These are phyloP conservation scores for Musa beccarii DNA, from an alignment of 176 grass and related monocot genomes.

Conservation along the genomic window DNA sequence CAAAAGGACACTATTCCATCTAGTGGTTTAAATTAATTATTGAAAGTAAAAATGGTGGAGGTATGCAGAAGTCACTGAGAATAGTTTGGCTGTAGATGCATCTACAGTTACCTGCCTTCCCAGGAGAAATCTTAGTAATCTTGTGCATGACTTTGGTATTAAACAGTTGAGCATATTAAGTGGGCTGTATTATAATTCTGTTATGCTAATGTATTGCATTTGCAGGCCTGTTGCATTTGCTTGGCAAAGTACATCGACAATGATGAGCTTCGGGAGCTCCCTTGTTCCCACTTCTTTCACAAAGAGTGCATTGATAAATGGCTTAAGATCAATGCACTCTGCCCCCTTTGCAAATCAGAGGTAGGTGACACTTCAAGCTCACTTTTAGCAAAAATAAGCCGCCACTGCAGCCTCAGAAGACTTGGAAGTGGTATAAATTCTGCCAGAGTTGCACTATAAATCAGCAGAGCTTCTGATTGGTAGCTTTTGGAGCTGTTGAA, in stretches of 20 bases:
- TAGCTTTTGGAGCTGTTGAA: no score
- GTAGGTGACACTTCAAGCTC: slow-evolving; percentile 33
- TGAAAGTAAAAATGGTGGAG: no score
- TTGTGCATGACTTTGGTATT: background rate
- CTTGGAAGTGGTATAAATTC: background rate
- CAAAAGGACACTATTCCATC: no score
- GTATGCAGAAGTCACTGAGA: no score
- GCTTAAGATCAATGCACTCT: slow-evolving; percentile 89
- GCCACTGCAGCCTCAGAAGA: background rate
- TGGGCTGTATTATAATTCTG: background rate
- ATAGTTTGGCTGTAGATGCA: no score
- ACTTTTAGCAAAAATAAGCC: background rate
- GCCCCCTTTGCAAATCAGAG: slow-evolving; percentile 90
- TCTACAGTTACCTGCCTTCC: no score
- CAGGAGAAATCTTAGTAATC: background rate
- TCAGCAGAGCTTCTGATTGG: background rate
- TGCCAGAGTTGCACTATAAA: background rate
- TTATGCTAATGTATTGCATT: slow-evolving; percentile 13
- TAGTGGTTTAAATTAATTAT: no score
- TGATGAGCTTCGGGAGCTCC: slow-evolving; percentile 89
- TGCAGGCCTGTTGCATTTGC: slow-evolving; percentile 90
- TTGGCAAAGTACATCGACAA: slow-evolving; percentile 79
- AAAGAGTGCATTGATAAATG: slow-evolving; percentile 99
- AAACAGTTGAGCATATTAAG: background rate
- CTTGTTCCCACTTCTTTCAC: slow-evolving; percentile 79